A percentile compares a stretch with the other conserved stretches of the same genome.
Conservation (phyloP, 1,139 yeast genomes). For the Candida freyschussii region DNA sequence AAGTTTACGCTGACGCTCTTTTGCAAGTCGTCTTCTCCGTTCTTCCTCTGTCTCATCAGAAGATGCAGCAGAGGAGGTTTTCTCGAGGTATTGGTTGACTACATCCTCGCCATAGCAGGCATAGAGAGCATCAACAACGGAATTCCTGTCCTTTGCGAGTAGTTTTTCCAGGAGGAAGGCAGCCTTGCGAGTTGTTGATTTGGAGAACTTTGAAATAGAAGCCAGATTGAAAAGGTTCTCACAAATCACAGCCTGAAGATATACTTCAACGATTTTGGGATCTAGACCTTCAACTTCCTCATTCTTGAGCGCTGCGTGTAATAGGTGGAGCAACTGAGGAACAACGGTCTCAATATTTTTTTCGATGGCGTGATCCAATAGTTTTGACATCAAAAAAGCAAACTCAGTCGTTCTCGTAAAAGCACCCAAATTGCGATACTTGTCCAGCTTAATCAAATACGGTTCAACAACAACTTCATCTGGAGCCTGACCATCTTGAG, state of each 20-base stretch:
- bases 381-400: slow-evolving; percentile 53
- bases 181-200: slow-evolving; percentile 47
- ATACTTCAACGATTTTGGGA: slow-evolving; percentile 37
- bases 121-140: slow-evolving; percentile 45
- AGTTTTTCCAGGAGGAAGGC: slow-evolving; percentile 48
- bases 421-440: slow-evolving; percentile 38
- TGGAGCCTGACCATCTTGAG: slow-evolving; percentile 32
- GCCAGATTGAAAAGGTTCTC: slow-evolving; percentile 48
- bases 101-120: slow-evolving; percentile 56
- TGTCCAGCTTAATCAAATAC: slow-evolving; percentile 29
- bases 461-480: slow-evolving; percentile 45
- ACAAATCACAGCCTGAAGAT: slow-evolving; percentile 51
- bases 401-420: slow-evolving; percentile 50
- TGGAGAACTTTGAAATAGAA: slow-evolving; percentile 45
- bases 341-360: slow-evolving; percentile 48
- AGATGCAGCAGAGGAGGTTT: slow-evolving; percentile 38
- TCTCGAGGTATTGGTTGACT: slow-evolving; percentile 43
- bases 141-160: slow-evolving; percentile 40
- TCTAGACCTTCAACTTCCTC: slow-evolving; percentile 41
- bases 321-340: slow-evolving; percentile 56
- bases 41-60: slow-evolving; percentile 48
- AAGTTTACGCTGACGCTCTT: slow-evolving; percentile 61
- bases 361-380: slow-evolving; percentile 48
- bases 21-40: slow-evolving; percentile 52
- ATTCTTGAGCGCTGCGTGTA: slow-evolving; percentile 61